Conservation (phyloP, 164 flowering plant species). For the Kalanchoe fedtschenkoi region DNA sequence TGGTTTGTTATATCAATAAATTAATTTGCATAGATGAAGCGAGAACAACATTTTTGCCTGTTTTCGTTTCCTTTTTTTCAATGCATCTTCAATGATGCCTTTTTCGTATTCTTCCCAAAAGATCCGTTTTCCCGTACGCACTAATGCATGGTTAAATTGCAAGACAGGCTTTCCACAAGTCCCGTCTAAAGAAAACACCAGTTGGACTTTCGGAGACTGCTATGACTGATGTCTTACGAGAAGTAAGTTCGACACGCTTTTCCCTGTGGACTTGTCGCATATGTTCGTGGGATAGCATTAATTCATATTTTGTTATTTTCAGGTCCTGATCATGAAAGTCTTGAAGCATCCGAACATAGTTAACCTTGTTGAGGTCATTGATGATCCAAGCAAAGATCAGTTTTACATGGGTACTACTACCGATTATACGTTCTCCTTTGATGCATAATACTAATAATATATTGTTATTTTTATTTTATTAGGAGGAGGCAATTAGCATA, state of each 20-base stretch:
- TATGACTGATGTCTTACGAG: constrained; percentile 92
- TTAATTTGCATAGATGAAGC: not conserved
- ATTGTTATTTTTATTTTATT: too few relatives aligned
- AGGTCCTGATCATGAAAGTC: constrained; percentile 94
- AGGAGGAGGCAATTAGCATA: too few relatives aligned
- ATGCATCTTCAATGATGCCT: too few relatives aligned
- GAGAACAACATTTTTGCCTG: too few relatives aligned
- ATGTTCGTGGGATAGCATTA: not conserved
- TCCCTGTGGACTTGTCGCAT: not conserved
- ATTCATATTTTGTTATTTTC: constrained; percentile 7
- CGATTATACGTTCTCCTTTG: not conserved
- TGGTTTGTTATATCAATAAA: not conserved
- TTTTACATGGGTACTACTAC: constrained; percentile 86
- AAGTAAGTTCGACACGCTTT: constrained; percentile 32
- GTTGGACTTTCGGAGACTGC: constrained; percentile 98
- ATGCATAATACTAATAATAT: not conserved
- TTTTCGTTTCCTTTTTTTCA: not conserved
- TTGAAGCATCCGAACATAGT: constrained; percentile 93
- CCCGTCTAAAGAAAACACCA: constrained; percentile 71
- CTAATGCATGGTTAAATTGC: too few relatives aligned
- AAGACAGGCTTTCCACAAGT: constrained; percentile 97
- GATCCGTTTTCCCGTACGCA: not conserved
- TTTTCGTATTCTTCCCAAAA: not conserved
- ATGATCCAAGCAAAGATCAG: constrained; percentile 85
- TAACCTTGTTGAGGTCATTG: constrained; percentile 93